phyloP scores from a whole-genome alignment of 495 filamentous ascomycete genomes.

The Podospora pseudopauciseta region DNA sequence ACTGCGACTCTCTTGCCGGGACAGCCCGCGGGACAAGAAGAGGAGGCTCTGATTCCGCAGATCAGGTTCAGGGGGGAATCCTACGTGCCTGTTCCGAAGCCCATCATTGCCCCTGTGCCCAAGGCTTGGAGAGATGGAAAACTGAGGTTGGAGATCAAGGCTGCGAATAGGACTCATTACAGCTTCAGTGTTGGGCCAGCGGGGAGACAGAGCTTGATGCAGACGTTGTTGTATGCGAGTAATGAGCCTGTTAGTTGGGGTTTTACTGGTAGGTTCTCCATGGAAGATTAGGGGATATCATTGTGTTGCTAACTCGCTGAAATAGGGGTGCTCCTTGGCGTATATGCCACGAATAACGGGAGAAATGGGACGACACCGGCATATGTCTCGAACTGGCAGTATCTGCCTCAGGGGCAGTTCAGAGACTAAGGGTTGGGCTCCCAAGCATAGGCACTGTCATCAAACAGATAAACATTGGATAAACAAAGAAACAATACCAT shows the following conservation, averaged over 20 bases:
- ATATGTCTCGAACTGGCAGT: slow-evolving; percentile 48
- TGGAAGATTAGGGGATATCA: background rate
- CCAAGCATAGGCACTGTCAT: background rate
- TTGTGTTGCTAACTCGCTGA: slow-evolving; percentile 2
- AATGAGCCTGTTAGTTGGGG: slow-evolving; percentile 48
- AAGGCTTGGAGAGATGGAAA: slow-evolving; percentile 31
- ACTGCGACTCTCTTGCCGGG: slow-evolving; percentile 18
- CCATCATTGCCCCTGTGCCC: slow-evolving; percentile 31
- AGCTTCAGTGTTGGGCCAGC: slow-evolving; percentile 42
- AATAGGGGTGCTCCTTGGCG: slow-evolving; percentile 41
- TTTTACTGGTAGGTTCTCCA: slow-evolving; percentile 43
- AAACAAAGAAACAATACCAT: background rate
- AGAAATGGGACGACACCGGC: slow-evolving; percentile 38
- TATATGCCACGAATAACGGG: slow-evolving; percentile 53
- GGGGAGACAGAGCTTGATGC: slow-evolving; percentile 27
- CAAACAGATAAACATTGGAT: background rate
- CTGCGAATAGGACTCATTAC: slow-evolving; percentile 46
- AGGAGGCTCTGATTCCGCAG: slow-evolving; percentile 27
- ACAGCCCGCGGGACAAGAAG: slow-evolving; percentile 4
- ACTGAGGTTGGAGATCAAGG: slow-evolving; percentile 44
- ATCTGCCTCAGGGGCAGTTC: slow-evolving; percentile 42
- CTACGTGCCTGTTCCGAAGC: slow-evolving; percentile 33
- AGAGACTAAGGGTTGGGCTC: slow-evolving; percentile 24
- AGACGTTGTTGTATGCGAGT: slow-evolving; percentile 35
- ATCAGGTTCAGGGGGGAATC: slow-evolving; percentile 40